phyloP scores from a whole-genome alignment of 176 grass and related monocot genomes.

The bread wheat (Triticum aestivum) region DNA sequence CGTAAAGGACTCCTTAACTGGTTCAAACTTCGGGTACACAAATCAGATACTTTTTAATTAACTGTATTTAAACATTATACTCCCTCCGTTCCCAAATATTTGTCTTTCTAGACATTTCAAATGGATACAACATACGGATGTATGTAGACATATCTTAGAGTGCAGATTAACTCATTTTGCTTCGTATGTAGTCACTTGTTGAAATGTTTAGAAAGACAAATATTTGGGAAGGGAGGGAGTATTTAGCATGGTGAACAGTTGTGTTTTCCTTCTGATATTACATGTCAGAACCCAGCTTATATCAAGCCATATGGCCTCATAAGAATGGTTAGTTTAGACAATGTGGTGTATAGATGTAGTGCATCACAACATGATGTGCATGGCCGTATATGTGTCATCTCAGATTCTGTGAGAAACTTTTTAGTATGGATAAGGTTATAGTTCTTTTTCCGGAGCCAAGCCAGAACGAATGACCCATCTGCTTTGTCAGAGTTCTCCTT shows the following conservation, averaged over 20 bases:
- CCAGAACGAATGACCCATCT: not conserved
- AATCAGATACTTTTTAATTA: not conserved
- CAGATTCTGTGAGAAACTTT: not conserved
- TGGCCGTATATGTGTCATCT: not conserved
- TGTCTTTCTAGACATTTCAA: no score
- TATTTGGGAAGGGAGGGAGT: no score
- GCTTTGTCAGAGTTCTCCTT: slow-evolving; percentile 5
- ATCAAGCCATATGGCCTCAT: not conserved
- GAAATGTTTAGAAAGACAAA: no score
- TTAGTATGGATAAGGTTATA: not conserved
- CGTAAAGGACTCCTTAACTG: slow-evolving; percentile 95
- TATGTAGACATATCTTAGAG: no score
- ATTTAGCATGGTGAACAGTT: not conserved
- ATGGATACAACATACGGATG: no score
- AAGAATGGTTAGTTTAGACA: not conserved
- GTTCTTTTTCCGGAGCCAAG: slow-evolving; percentile 1
- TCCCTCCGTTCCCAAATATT: no score
- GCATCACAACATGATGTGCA: not conserved
- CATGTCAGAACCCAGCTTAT: not conserved
- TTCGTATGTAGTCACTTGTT: no score
- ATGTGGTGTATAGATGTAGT: not conserved
- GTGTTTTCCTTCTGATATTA: not conserved
- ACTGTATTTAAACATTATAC: not conserved
- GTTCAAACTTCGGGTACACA: slow-evolving; percentile 88
- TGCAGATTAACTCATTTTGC: no score